A percentile compares a stretch with the other conserved stretches of the same genome.
Conservation (phyloP, 2,329 filamentous ascomycete genomes). For the Hypoxylon sp. region DNA sequence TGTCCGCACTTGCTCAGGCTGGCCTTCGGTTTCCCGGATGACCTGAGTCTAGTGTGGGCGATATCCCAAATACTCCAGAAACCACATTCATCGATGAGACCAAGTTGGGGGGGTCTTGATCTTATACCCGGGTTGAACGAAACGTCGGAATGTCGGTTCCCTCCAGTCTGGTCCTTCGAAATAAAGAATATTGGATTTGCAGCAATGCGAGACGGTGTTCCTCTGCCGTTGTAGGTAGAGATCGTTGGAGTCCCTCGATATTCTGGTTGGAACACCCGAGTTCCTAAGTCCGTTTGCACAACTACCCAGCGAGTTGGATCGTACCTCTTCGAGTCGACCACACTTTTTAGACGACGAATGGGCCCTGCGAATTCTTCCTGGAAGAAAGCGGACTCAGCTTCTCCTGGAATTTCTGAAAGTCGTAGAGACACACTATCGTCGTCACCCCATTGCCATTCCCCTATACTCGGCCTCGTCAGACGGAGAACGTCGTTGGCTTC, state of each 20-base stretch:
- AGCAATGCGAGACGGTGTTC: constrained; percentile 66
- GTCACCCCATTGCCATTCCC: constrained; percentile 69
- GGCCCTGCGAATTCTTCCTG: constrained; percentile 62
- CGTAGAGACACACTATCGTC: constrained; percentile 63
- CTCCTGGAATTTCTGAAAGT: constrained; percentile 58
- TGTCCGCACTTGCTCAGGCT: constrained; percentile 60
- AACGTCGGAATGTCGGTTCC: constrained; percentile 71
- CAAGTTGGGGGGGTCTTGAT: constrained; percentile 72
- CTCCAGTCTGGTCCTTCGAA: constrained; percentile 66
- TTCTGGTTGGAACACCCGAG: constrained; percentile 67
- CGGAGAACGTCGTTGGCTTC: constrained; percentile 71
- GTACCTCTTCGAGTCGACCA: constrained; percentile 56
- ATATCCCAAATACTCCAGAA: constrained; percentile 79
- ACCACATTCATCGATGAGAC: constrained; percentile 75
- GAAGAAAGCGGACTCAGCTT: constrained; percentile 68
- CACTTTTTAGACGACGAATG: constrained; percentile 67
- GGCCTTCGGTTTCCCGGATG: constrained; percentile 55
- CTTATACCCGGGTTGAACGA: constrained; percentile 70
- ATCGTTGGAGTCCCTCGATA: constrained; percentile 57
- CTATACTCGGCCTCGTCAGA: constrained; percentile 65
- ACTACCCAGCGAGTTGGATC: constrained; percentile 66
- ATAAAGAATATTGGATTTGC: constrained; percentile 70
- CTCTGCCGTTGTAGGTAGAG: constrained; percentile 44
- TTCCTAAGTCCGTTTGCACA: constrained; percentile 67
- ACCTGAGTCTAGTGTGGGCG: constrained; percentile 55